phyloP scores from a whole-genome alignment of 768 basidiomycete species.

The Lentinula boryana region DNA sequence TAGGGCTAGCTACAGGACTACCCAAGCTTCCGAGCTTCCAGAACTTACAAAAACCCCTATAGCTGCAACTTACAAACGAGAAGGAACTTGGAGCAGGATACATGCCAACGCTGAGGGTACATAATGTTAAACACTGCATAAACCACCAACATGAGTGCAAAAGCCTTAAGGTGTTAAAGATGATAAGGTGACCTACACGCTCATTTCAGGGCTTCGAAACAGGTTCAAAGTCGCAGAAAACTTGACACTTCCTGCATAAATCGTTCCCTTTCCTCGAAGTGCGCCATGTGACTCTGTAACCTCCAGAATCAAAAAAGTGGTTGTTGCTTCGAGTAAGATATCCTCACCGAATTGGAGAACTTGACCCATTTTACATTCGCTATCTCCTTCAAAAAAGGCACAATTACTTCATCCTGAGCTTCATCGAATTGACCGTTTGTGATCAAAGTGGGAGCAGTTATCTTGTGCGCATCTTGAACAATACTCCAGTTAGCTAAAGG shows the following conservation, averaged over 20 bases:
- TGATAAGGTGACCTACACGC: too few species aligned
- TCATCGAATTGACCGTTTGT: slow-evolving; percentile 32
- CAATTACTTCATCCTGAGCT: slow-evolving; percentile 26
- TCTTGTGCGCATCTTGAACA: slow-evolving; percentile 16
- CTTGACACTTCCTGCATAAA: slow-evolving; percentile 17
- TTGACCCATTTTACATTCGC: slow-evolving; percentile 24
- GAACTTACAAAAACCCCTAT: too few species aligned
- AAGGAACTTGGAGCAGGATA: too few species aligned
- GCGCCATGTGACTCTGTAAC: slow-evolving; percentile 19
- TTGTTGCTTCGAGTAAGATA: not conserved
- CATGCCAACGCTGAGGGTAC: too few species aligned
- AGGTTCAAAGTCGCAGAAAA: too few species aligned
- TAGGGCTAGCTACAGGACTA: too few species aligned
- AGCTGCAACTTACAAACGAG: too few species aligned
- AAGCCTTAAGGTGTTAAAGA: too few species aligned
- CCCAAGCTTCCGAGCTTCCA: too few species aligned
- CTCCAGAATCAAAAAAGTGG: not conserved
- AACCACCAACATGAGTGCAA: too few species aligned
- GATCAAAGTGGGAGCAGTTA: slow-evolving; percentile 23
- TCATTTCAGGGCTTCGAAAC: too few species aligned
- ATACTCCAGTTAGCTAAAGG: slow-evolving; percentile 21
- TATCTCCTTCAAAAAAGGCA: slow-evolving; percentile 26
- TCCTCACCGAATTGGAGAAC: slow-evolving; percentile 18
- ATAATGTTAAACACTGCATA: too few species aligned
- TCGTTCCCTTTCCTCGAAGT: slow-evolving; percentile 25